phyloP scores from a whole-genome alignment of 768 basidiomycete genomes.

The Xerocomus spinulosus region DNA sequence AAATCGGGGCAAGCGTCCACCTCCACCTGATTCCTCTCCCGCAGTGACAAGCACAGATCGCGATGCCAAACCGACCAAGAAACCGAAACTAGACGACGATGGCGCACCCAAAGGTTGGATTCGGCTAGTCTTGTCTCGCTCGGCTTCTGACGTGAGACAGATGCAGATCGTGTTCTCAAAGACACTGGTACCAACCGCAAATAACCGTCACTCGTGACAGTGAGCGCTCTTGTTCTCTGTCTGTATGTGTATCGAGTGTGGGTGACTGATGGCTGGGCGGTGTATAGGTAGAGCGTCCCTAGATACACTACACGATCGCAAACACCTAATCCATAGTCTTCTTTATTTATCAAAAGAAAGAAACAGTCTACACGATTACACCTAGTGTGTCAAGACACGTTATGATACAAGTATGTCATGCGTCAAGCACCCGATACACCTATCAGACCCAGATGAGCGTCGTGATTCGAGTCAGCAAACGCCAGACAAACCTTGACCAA shows the following conservation, averaged over 20 bases:
- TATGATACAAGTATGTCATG: constrained; percentile 28
- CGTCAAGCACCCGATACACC: constrained; percentile 40
- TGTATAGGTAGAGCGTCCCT: not conserved
- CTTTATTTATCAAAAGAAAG: not conserved
- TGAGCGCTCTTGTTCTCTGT: not conserved
- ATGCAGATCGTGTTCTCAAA: not conserved
- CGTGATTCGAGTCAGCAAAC: not conserved
- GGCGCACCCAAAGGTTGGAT: constrained; percentile 15
- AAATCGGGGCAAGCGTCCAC: constrained; percentile 53
- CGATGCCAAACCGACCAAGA: constrained; percentile 35
- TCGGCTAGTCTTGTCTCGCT: too few species aligned
- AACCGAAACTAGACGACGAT: constrained; percentile 26
- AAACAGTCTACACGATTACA: not conserved
- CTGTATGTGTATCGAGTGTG: too few species aligned
- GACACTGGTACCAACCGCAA: not conserved
- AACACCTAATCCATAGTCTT: not conserved
- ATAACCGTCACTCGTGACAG: not conserved
- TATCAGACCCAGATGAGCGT: constrained; percentile 17
- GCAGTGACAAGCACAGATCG: constrained; percentile 34
- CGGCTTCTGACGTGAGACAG: too few species aligned
- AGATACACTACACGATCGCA: not conserved
- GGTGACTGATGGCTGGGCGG: too few species aligned
- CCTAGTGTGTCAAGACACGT: too few species aligned
- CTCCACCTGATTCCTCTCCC: constrained; percentile 36
- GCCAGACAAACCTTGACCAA: constrained; percentile 55